Evolutionary conservation across 2,329 filamentous ascomycete genomes (phyloP).

Genomic region (Colletotrichum endophyticum): DNA sequence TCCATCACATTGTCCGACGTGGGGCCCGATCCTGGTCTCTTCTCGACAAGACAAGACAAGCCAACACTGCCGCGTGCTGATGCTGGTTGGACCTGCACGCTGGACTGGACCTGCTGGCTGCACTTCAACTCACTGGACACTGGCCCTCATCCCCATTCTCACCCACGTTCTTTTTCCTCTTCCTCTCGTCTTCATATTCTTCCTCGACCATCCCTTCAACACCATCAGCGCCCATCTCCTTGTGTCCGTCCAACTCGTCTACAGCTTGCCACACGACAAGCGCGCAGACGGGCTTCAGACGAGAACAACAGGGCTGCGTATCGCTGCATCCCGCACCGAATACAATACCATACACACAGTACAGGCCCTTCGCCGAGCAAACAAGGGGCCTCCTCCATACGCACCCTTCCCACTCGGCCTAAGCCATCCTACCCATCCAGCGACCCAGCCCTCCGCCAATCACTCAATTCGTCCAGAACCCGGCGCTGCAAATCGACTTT

Average conservation of each 20-base stretch:
- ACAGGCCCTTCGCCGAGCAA: not conserved
- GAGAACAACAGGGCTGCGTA: not conserved
- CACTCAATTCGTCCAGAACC: not conserved
- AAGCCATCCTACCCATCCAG: not conserved
- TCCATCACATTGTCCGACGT: slow-evolving; percentile 18
- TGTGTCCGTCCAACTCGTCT: not conserved
- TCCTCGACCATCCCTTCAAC: not conserved
- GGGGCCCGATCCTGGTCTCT: slow-evolving; percentile 14
- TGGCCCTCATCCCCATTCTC: not conserved
- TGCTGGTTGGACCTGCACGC: not conserved
- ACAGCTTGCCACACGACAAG: not conserved
- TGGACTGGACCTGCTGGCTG: not conserved
- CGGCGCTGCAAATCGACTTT: not conserved
- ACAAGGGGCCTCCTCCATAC: not conserved
- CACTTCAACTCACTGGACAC: not conserved
- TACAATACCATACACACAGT: not conserved
- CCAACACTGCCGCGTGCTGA: slow-evolving; percentile 15
- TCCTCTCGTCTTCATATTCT: not conserved
- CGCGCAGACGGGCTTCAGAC: not conserved
- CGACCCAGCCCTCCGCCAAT: not conserved
- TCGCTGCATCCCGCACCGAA: not conserved
- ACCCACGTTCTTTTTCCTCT: not conserved
- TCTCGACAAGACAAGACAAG: slow-evolving; percentile 13
- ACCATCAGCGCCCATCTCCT: not conserved
- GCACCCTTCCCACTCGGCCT: not conserved